Evolutionary conservation across 2,329 filamentous ascomycete genomes (phyloP), one percentile per base, ranked within the genome.

Genomic region (Trichothecium sympodiale): DNA sequence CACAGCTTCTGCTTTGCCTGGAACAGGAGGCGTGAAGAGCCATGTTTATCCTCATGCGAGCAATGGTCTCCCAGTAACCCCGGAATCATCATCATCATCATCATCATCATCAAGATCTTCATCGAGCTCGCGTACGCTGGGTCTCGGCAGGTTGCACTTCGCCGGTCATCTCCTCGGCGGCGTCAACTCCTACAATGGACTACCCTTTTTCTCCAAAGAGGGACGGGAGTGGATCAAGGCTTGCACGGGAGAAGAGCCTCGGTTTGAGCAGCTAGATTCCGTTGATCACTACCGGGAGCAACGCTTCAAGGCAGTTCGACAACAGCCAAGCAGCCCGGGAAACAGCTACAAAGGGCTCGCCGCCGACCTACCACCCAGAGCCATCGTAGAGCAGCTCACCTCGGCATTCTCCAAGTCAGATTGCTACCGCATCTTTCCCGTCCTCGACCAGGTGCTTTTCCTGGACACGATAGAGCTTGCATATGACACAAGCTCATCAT

Each of bases 391-490:
- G 9, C 33, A 31, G 15, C 45, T 31, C 28, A 17, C 46, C 8
- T 29, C 32, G 3, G 29, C 35, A 0, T 49, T 40, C 29, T 35
- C 34, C 8, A 17, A 39, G 0, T 54, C 49, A 1, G 41, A 57
- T 4, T 47, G 65, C 42, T 54, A 53, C 16, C 50, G 54, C 1
- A 47, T 62, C 1, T 67, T 69, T 34, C 66, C 66, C 1, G 33
- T 64, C 6, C 40, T 68, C 9, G 64, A 69, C 37, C 34, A 41
- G 2, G 47, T 53, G 0, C 42, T 67, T 2, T 69, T 69, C 39
- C 38, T 42, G 8, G 46, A 57, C 6, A 67, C 59, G 1, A 51
- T 68, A 15, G 49, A 54, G 0, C 34, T 45, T 2, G 66, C 62
- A 3, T 70, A 69, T 38, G 20, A 25, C 6, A 25, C 53, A 5